Evolutionary conservation across 345 rosid species (phyloP).

Genomic region (Citrus trifoliata): DNA sequence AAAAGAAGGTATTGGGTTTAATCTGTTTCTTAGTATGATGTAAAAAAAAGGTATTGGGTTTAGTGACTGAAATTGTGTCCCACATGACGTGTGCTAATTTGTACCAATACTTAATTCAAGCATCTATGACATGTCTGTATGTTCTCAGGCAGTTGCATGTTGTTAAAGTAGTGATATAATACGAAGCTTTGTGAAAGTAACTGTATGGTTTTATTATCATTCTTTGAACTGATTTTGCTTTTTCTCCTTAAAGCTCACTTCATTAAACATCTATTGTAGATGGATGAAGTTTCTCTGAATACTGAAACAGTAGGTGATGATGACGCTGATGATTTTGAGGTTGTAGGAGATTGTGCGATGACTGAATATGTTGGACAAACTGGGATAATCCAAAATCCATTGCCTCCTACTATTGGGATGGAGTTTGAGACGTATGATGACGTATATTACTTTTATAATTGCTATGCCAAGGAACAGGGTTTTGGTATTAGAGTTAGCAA

Average conservation of each 20-base stretch:
- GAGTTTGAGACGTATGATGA: slow-evolving; percentile 52
- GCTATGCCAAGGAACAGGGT: slow-evolving; percentile 56
- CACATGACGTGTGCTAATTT: too few relatives aligned
- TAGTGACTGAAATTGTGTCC: too few relatives aligned
- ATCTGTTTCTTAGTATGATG: too few relatives aligned
- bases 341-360: slow-evolving; percentile 41
- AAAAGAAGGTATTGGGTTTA: too few relatives aligned
- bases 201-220: background rate
- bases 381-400: slow-evolving; percentile 36
- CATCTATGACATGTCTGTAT: background rate
- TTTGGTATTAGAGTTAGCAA: slow-evolving; percentile 56
- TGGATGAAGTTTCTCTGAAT: slow-evolving; percentile 54
- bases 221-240: background rate
- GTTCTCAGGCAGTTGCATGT: background rate
- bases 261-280: slow-evolving; percentile 18
- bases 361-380: slow-evolving; percentile 32
- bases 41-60: too few relatives aligned
- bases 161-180: background rate
- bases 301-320: slow-evolving; percentile 40
- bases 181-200: background rate
- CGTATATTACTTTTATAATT: slow-evolving; percentile 47
- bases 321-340: slow-evolving; percentile 40
- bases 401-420: slow-evolving; percentile 50
- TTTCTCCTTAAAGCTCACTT: background rate
- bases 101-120: background rate